These are phyloP conservation scores for Pyrus betulifolia DNA, from an alignment of 306 rosid genomes.

Conservation along the genomic window DNA sequence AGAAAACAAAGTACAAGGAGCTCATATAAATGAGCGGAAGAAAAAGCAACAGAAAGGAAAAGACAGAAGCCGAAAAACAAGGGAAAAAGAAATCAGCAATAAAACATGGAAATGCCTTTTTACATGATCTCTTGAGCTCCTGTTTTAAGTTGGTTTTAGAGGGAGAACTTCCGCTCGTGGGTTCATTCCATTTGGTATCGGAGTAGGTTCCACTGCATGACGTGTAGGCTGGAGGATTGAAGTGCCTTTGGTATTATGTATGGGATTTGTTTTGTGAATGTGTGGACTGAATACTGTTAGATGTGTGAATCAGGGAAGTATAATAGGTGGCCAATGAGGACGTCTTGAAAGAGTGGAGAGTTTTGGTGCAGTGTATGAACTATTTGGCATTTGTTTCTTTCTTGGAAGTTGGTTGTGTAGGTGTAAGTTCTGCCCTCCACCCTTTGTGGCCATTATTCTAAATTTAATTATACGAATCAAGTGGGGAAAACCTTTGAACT, in stretches of 20 bases:
- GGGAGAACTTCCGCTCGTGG: not conserved
- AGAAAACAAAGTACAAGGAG: too few species aligned
- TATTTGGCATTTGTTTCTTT: too few species aligned
- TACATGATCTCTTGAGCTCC: not conserved
- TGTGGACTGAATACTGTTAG: not conserved
- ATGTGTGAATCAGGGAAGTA: not conserved
- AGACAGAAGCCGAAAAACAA: too few species aligned
- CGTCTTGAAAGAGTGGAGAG: too few species aligned
- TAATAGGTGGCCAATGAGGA: too few species aligned
- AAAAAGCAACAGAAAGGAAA: too few species aligned
- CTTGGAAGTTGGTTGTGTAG: too few species aligned
- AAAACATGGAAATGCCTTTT: too few species aligned
- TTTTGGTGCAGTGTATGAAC: too few species aligned
- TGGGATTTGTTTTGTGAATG: not conserved
- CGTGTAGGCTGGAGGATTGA: not conserved
- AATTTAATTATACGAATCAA: not conserved
- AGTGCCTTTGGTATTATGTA: not conserved
- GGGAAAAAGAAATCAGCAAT: too few species aligned
- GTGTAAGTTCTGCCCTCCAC: too few species aligned
- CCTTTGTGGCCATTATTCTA: not conserved
- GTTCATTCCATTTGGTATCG: not conserved
- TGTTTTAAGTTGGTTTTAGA: not conserved
- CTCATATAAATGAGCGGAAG: too few species aligned
- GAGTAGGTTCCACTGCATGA: not conserved
- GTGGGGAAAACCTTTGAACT: not conserved